Conservation (phyloP, 139 green algal species). For the Chlorella ohadii region DNA sequence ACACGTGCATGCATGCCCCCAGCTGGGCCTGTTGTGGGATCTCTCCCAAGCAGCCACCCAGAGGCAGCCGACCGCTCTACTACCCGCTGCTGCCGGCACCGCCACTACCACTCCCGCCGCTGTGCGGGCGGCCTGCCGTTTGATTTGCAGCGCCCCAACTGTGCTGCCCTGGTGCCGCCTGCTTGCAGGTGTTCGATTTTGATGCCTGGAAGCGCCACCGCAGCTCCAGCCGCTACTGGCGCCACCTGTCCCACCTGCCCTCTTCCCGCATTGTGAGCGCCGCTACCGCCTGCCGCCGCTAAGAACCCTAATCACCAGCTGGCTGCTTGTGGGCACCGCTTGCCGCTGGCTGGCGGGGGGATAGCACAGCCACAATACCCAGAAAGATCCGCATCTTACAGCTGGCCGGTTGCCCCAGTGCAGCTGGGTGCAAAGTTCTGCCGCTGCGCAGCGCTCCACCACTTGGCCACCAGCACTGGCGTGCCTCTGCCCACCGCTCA, state of each 20-base stretch:
- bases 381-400: too few species aligned
- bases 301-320: too few species aligned
- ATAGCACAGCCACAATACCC: too few species aligned
- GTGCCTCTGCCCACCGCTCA: too few species aligned
- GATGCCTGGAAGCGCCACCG: slow-evolving; percentile 27
- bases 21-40: background rate
- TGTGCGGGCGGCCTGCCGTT: background rate
- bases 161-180: background rate
- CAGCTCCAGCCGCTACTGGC: slow-evolving; percentile 22
- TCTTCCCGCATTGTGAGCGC: too few species aligned
- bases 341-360: background rate
- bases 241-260: slow-evolving; percentile 8
- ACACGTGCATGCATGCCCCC: background rate
- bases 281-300: too few species aligned
- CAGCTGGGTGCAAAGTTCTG: too few species aligned
- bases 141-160: background rate
- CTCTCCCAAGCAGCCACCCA: background rate
- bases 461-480: too few species aligned
- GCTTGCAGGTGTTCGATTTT: slow-evolving; percentile 23
- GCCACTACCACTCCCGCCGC: too few species aligned
- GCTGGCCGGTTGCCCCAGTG: too few species aligned
- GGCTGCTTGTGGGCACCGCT: background rate
- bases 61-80: background rate
- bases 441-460: too few species aligned
- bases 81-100: background rate